Conservation (phyloP, 2,329 filamentous ascomycete species). For the Curvularia hawaiiensis region DNA sequence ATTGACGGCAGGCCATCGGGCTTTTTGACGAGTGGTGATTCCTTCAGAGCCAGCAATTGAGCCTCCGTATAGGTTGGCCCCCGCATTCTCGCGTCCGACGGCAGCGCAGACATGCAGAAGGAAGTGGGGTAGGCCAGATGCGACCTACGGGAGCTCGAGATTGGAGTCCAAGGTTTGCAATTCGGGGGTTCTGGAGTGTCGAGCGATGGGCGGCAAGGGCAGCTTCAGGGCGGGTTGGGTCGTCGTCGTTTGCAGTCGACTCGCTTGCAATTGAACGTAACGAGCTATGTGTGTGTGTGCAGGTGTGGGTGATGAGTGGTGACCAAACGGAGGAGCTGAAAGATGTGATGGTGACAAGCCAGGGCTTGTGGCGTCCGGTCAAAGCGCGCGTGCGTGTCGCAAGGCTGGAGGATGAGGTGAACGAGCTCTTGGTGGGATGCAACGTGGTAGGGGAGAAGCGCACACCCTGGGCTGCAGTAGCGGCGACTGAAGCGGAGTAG, state of each 20-base stretch:
- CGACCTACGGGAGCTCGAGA: slow-evolving; percentile 7
- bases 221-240: slow-evolving; percentile 24
- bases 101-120: slow-evolving; percentile 15
- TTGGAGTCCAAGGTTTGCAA: slow-evolving; percentile 4
- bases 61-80: slow-evolving; percentile 69
- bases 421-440: slow-evolving; percentile 30
- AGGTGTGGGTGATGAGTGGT: slow-evolving; percentile 20
- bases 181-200: slow-evolving; percentile 11
- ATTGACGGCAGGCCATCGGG: slow-evolving; percentile 79
- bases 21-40: slow-evolving; percentile 83
- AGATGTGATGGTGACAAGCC: slow-evolving; percentile 2
- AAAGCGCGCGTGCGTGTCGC: slow-evolving; percentile 10
- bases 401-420: slow-evolving; percentile 13
- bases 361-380: background rate
- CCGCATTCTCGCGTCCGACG: slow-evolving; percentile 33
- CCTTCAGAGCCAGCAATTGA: slow-evolving; percentile 74
- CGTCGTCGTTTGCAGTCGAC: slow-evolving; percentile 22
- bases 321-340: slow-evolving; percentile 2
- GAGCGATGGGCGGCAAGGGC: slow-evolving; percentile 17
- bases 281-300: slow-evolving; percentile 18
- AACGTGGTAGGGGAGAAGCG: slow-evolving; percentile 30
- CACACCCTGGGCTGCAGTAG: slow-evolving; percentile 30
- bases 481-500: slow-evolving; percentile 38
- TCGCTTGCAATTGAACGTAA: slow-evolving; percentile 23
- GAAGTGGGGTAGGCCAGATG: slow-evolving; percentile 23